Base-by-base conservation (phyloP, 2,329 filamentous ascomycete genomes). In the Pseudogymnoascus sp. region DNA sequence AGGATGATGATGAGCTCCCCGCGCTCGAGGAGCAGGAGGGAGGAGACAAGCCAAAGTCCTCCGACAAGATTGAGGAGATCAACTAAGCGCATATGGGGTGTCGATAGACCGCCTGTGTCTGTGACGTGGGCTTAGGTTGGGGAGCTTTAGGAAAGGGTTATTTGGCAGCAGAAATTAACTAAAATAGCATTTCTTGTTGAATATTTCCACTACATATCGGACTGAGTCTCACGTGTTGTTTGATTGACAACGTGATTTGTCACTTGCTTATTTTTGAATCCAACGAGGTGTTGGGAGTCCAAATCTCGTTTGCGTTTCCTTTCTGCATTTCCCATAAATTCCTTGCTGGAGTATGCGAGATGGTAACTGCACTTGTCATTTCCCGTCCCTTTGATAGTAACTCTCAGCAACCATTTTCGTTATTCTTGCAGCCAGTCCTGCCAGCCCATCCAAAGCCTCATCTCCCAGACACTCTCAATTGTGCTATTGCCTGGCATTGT, bases 1-100 rank as follows among this genome's bases (percentile, higher is more conserved):
- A 87, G 1, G 84, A 87, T 38, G 88, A 91, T 61, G 89, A 91
- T 3, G 91, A 93, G n/a, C 92, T 96, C 87, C 91, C 92, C 64
- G 85, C 85, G 69, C 85, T 96, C 60, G 89, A 90, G 75, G 87
- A 82, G 28, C 85, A 86, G 65, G 83, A 71, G 65, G 72, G 72
- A 64, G 70, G 75, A 46, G 80, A 80, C 72, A 64, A 81, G 74
- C 77, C 77, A 72, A 79, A 69, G 63, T 63, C 68, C 59, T 65
- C 79, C 73, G 76, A 79, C 72, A 81, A 73, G 71, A 74, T 72
- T 60, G 68, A 71, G 62, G 72, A 74, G 66, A 65, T 74, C 60
- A 65, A 66, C 65, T 73, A 73, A 60, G 59, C 50, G 28, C n/a
- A 14, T 56, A 31, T 56, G 50, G 50, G 28, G 28, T 33, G n/a